Conservation (phyloP, 805 yeast genomes). For the Jamesozyma piceae region DNA sequence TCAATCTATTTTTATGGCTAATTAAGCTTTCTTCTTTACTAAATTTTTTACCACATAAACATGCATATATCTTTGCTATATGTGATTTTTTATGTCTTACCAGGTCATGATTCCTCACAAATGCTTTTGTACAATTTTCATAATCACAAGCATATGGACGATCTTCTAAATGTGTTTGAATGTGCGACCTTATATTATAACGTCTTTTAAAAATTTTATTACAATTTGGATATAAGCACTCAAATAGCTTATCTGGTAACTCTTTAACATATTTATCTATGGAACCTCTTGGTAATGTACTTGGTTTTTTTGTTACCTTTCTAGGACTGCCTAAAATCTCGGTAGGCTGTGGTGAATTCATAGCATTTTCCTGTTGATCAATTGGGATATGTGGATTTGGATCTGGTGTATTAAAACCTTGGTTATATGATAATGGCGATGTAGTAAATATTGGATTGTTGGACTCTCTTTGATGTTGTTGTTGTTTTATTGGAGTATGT, state of each 20-base stretch:
- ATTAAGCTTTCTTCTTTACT: constrained; percentile 82
- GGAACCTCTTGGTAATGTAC: constrained; percentile 73
- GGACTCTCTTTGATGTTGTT: neutral
- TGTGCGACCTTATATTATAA: constrained; percentile 88
- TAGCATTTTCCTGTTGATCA: neutral
- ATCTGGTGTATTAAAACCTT: neutral
- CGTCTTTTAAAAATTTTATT: constrained; percentile 78
- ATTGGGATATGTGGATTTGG: neutral
- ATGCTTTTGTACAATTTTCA: constrained; percentile 64
- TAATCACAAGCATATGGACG: constrained; percentile 74
- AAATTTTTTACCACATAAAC: constrained; percentile 93
- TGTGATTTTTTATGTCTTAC: constrained; percentile 86
- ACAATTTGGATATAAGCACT: constrained; percentile 70
- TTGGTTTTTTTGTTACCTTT: constrained; percentile 25
- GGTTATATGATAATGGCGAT: neutral
- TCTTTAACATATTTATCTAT: constrained; percentile 77
- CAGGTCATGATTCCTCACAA: constrained; percentile 92
- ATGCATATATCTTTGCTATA: constrained; percentile 55
- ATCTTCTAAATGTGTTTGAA: constrained; percentile 92
- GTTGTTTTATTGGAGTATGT: constrained; percentile 21
- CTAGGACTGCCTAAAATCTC: constrained; percentile 13
- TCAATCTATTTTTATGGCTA: constrained; percentile 69
- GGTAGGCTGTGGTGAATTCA: neutral
- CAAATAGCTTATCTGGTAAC: constrained; percentile 64
- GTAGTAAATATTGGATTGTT: neutral